These are phyloP conservation scores for Fusarium nematophilum DNA, from an alignment of 2,329 filamentous ascomycete genomes.

Conservation along the genomic window DNA sequence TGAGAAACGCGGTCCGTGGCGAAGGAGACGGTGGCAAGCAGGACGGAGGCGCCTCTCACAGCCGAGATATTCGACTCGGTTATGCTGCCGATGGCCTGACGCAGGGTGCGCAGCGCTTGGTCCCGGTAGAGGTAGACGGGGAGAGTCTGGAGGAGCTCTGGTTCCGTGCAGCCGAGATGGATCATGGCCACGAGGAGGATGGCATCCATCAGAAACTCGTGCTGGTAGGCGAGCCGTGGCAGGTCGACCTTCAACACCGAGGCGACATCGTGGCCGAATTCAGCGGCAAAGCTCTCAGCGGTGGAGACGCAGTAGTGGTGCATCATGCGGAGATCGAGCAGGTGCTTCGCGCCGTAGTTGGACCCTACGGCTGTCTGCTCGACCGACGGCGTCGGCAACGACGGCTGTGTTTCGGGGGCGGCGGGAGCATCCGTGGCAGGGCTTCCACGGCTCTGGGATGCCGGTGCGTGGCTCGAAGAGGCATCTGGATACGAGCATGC, in stretches of 20 bases:
- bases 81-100: not conserved
- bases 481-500: not conserved
- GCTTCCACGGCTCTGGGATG: not conserved
- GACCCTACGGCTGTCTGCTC: not conserved
- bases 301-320: constrained; percentile 1
- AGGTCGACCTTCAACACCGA: constrained; percentile 4
- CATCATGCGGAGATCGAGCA: constrained; percentile 3
- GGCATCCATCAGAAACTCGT: not conserved
- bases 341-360: constrained; percentile 5
- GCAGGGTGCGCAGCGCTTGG: constrained; percentile 5
- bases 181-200: constrained; percentile 5
- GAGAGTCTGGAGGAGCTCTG: not conserved
- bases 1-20: not conserved
- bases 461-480: not conserved
- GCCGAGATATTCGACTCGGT: not conserved
- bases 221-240: constrained; percentile 1
- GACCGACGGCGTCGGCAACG: not conserved
- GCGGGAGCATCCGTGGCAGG: not conserved
- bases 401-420: not conserved
- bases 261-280: not conserved
- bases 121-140: not conserved
- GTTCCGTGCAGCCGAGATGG: not conserved
- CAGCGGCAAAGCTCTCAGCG: not conserved
- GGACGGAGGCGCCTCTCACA: not conserved
- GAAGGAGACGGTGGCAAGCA: not conserved